phyloP scores from a whole-genome alignment of 1,284 basidiomycete genomes.

The Ceratobasidium sp. region DNA sequence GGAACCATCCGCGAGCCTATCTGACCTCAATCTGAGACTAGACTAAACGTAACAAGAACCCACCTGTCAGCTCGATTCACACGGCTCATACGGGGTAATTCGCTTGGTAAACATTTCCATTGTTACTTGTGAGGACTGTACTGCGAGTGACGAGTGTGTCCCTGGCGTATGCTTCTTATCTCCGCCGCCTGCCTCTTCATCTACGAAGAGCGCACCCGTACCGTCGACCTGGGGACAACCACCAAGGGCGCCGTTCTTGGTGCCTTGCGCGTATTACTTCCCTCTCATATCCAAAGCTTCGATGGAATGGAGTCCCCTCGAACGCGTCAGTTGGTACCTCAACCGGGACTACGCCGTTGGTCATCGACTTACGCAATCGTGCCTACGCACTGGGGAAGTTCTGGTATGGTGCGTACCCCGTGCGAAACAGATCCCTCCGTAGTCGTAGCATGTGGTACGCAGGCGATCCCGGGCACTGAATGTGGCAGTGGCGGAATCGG shows the following conservation, averaged over 20 bases:
- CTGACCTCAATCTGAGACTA: slow-evolving; percentile 38
- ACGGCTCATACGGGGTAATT: slow-evolving; percentile 38
- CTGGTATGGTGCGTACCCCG: not conserved
- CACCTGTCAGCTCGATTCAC: slow-evolving; percentile 19
- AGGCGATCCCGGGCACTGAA: slow-evolving; percentile 26
- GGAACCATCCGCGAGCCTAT: slow-evolving; percentile 20
- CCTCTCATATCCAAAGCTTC: slow-evolving; percentile 35
- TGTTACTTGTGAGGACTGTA: not conserved
- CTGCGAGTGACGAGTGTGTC: slow-evolving; percentile 23
- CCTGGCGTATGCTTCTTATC: slow-evolving; percentile 11
- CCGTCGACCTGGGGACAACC: slow-evolving; percentile 6
- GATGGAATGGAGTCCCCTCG: slow-evolving; percentile 14
- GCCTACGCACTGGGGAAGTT: not conserved
- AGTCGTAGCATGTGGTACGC: slow-evolving; percentile 25
- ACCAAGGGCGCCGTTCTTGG: slow-evolving; percentile 40
- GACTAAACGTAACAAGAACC: slow-evolving; percentile 28
- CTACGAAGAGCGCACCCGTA: slow-evolving; percentile 30
- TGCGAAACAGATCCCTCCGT: not conserved
- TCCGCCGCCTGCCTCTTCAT: slow-evolving; percentile 39
- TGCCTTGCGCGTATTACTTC: slow-evolving; percentile 38
- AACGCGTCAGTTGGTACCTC: slow-evolving; percentile 34
- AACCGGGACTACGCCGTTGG: not conserved
- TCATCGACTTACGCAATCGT: slow-evolving; percentile 14
- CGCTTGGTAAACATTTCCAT: slow-evolving; percentile 7
- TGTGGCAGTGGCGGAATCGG: slow-evolving; percentile 26